Conservation (phyloP, 1,284 basidiomycete species). For the Pseudozyma flocculosa region DNA sequence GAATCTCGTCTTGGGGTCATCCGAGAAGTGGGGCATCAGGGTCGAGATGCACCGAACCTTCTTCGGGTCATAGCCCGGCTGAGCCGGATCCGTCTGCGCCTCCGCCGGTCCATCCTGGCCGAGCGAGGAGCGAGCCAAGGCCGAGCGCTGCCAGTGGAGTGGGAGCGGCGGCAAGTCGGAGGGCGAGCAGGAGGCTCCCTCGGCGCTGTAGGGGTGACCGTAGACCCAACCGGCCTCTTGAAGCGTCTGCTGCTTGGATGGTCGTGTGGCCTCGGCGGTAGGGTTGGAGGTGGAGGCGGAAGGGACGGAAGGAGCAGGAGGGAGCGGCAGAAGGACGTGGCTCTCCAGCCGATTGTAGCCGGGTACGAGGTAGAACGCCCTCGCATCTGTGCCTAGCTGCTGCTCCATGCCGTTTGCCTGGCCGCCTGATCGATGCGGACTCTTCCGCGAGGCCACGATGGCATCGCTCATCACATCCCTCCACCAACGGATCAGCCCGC, state of each 20-base stretch:
- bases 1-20: constrained; percentile 57
- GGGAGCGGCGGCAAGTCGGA: constrained; percentile 37
- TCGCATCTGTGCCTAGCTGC: constrained; percentile 12
- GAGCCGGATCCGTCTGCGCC: constrained; percentile 8
- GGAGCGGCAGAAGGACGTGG: constrained; percentile 46
- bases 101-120: neutral
- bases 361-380: constrained; percentile 51
- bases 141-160: constrained; percentile 25
- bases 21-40: constrained; percentile 54
- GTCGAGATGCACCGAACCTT: constrained; percentile 37
- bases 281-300: no score
- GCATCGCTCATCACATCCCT: constrained; percentile 60
- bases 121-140: constrained; percentile 1
- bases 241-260: constrained; percentile 1
- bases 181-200: constrained; percentile 7
- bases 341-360: constrained; percentile 45
- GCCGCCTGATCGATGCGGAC: no score
- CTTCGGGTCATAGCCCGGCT: constrained; percentile 13
- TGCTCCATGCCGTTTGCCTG: no score
- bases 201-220: constrained; percentile 49
- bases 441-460: constrained; percentile 12
- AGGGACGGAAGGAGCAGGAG: neutral
- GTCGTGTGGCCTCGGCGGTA: neutral
- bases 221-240: constrained; percentile 40
- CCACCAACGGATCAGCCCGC: constrained; percentile 90